These are phyloP conservation scores for Candida arabinofermentans DNA, from an alignment of 805 yeast species.

Conservation along the genomic window DNA sequence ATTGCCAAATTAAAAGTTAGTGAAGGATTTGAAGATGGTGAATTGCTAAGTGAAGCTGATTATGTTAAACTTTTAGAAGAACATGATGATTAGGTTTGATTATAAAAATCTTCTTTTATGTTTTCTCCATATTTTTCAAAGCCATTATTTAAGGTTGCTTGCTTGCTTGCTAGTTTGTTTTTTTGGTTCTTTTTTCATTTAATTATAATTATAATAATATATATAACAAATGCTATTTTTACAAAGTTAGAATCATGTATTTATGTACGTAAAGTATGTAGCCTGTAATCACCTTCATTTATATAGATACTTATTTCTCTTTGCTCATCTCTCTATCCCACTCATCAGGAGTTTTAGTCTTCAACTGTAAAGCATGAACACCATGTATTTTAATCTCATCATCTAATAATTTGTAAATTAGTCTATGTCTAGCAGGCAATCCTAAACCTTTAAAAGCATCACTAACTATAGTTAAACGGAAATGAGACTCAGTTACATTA, in stretches of 20 bases:
- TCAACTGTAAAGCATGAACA: slow-evolving; percentile 84
- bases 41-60: slow-evolving; percentile 49
- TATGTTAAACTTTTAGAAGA: slow-evolving; percentile 58
- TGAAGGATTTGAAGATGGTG: slow-evolving; percentile 35
- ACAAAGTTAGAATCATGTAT: no score
- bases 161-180: neutral
- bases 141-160: neutral
- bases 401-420: slow-evolving; percentile 62
- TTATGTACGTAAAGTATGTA: no score
- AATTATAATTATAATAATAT: neutral
- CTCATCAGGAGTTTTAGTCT: slow-evolving; percentile 71
- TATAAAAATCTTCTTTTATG: slow-evolving; percentile 1
- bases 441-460: slow-evolving; percentile 60
- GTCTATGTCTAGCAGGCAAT: slow-evolving; percentile 73
- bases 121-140: slow-evolving; percentile 3
- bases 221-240: no score
- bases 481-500: slow-evolving; percentile 78
- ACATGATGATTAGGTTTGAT: slow-evolving; percentile 32
- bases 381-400: slow-evolving; percentile 71
- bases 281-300: no score
- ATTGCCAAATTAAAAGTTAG: slow-evolving; percentile 67
- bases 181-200: neutral
- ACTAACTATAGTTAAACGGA: slow-evolving; percentile 69
- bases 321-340: slow-evolving; percentile 23
- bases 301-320: neutral